These are phyloP conservation scores for Carex littledalei DNA, from an alignment of 176 grass and related monocot genomes.

Conservation along the genomic window DNA sequence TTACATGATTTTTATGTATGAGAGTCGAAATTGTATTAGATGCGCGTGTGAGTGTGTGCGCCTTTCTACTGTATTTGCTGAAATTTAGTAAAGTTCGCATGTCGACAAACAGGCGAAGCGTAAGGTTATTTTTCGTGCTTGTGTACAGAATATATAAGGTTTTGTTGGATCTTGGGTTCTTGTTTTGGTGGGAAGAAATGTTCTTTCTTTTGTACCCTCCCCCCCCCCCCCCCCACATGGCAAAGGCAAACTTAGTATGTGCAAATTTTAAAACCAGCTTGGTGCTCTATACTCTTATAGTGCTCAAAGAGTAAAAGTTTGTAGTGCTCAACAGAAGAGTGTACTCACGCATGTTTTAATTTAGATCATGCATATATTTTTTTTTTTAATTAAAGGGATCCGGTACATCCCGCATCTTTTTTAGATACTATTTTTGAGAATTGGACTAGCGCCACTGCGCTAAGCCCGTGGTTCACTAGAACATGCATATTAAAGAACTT, in stretches of 20 bases:
- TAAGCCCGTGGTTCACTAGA: not conserved
- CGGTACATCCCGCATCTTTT: no score
- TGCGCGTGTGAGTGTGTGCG: not conserved
- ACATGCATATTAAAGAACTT: not conserved
- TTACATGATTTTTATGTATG: not conserved
- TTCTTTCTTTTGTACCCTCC: not conserved
- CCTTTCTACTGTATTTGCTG: not conserved
- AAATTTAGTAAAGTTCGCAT: constrained; percentile 4
- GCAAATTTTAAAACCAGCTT: not conserved
- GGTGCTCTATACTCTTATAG: not conserved
- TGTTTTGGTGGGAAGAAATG: not conserved
- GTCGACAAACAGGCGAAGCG: not conserved
- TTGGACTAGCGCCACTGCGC: no score
- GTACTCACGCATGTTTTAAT: not conserved
- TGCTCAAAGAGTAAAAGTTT: not conserved
- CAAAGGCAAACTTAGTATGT: no score
- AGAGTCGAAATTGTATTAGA: not conserved
- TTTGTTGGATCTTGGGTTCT: not conserved
- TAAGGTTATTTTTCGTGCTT: not conserved
- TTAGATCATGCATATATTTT: not conserved
- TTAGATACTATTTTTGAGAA: no score
- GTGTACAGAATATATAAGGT: not conserved
- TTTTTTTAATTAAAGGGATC: no score
- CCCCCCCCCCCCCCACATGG: no score
- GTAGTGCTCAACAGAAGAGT: not conserved